Base-by-base conservation (phyloP, 2,329 filamentous ascomycete species). In the Fusarium tanahbumbuense region DNA sequence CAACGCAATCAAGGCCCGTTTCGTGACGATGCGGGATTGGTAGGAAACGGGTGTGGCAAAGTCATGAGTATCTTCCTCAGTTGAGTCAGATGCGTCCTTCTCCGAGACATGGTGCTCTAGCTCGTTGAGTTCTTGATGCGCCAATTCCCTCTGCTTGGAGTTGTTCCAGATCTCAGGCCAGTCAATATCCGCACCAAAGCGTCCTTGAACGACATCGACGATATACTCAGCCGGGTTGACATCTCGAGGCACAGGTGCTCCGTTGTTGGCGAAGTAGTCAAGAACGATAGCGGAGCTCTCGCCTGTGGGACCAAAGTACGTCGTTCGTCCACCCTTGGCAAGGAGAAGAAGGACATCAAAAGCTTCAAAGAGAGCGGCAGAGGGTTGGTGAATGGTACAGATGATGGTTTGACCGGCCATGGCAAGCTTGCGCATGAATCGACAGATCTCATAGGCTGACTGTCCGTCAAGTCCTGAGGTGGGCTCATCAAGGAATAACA, bases 141-240 rank as follows among this genome's bases (percentile, higher is more conserved):
- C 0, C 86, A 75, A 72, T 88, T 82, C 79, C 68, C 88, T 85
- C 72, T 92, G 85, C 2, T 86, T 81, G 1, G 88, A 93, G 22
- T 84, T 83, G 25, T 85, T 81, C 91, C 91, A 93, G 68, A 92
- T 86, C 37, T 91, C 83, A 75, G 89, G 90, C 90, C 89, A 93
- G 75, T 92, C 86, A 27, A 72, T 78, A 57, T 79, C 81, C 1
- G 83, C 23, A 4, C 27, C 46, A 83, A 2, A 85, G 73, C 34
- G 78, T 73, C 2, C 86, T 86, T 6, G 86, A 85, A 85, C 83
- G 23, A 86, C 83, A 56, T 87, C 84, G 53, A 94, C 87, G 88
- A 94, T 93, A 82, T 89, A 92, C 77, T 93, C 92, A 0, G 92
- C 92, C 2, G 91, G 91, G 72, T 93, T 93, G 16, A 87, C 87